Base-by-base conservation (phyloP, 83 land plant species). In the Thuja plicata region DNA sequence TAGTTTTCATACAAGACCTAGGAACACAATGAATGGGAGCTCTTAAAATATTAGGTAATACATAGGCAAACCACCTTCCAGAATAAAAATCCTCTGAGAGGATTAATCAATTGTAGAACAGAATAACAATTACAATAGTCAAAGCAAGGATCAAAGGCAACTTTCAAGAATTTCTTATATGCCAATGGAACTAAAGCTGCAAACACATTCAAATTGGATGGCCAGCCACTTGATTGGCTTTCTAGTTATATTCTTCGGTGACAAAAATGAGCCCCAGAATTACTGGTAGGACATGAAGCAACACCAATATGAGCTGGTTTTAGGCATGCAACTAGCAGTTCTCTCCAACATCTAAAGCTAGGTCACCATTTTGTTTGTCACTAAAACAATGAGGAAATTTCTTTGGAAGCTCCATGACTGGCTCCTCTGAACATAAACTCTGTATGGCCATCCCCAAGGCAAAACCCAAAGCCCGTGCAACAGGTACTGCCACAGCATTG, bases 401-500 rank as follows among this genome's bases (percentile, higher is more conserved):
- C 17, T 35, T 84, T 0, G 95, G 95, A 11, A 94, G 92, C 35
- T 87, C 88, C 73, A 91, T 86, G 50, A 92, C 76, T n/a, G 90
- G 90, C 54, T 89, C 85, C 35, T 90, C 86, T 10, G 89, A 52
- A n/a, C 83, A 16, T 45, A 88, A 60, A n/a, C 87, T 87, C 78
- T 87, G 87, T 16, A 76, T 38, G 24, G 96, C 92, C 81, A 88
- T 71, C 0, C 98, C 99, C 43, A 98, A 81, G 50, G 95, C 78
- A 71, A 91, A 96, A 12, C 99, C 99, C 35, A 95, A 87, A 2
- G 96, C 99, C 62, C 97, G 90, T 30, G 94, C 95, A 57, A 98
- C 99, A 66, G 99, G 97, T 3, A 98, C 93, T 2, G 99, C 96
- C 74, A 98, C 99, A 45, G 99, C 99, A 92, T 98, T 98, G 16